phyloP scores from a whole-genome alignment of 768 basidiomycete species.

The Mycena capillaripes region DNA sequence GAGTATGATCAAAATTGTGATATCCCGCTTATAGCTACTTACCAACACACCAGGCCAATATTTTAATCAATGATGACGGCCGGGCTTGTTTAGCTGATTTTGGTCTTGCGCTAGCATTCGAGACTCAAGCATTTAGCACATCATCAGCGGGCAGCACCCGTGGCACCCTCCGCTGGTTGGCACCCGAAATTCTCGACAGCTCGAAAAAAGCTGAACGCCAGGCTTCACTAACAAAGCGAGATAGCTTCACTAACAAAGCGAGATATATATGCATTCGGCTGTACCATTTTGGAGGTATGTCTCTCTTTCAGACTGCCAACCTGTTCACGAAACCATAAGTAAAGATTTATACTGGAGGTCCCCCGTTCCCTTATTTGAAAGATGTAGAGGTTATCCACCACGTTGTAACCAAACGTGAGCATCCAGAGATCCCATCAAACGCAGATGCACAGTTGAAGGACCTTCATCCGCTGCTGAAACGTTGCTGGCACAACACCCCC shows the following conservation, averaged over 20 bases:
- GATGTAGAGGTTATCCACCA: conserved; percentile 10
- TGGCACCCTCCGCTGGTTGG: conserved; percentile 19
- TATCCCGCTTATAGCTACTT: conserved; percentile 2
- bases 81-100: conserved; percentile 19
- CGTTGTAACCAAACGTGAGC: conserved; percentile 10
- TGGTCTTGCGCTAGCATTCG: conserved; percentile 13
- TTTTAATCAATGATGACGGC: conserved; percentile 8
- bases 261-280: conserved; percentile 13
- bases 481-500: conserved; percentile 12
- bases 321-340: conserved; percentile 11
- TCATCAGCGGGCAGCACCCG: conserved; percentile 7
- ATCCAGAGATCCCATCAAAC: conserved; percentile 10
- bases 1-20: background rate
- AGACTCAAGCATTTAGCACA: conserved; percentile 17
- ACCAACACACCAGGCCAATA: conserved; percentile 3
- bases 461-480: conserved; percentile 13
- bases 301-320: background rate
- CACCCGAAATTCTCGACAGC: conserved; percentile 21
- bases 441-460: conserved; percentile 5
- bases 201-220: conserved; percentile 18
- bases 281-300: conserved; percentile 18
- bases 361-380: conserved; percentile 10
- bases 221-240: conserved; percentile 13
- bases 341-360: conserved; percentile 15
- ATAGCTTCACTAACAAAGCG: conserved; percentile 11